These are phyloP conservation scores for Triticum monococcum DNA, from an alignment of 176 grass and related monocot genomes.

Conservation along the genomic window DNA sequence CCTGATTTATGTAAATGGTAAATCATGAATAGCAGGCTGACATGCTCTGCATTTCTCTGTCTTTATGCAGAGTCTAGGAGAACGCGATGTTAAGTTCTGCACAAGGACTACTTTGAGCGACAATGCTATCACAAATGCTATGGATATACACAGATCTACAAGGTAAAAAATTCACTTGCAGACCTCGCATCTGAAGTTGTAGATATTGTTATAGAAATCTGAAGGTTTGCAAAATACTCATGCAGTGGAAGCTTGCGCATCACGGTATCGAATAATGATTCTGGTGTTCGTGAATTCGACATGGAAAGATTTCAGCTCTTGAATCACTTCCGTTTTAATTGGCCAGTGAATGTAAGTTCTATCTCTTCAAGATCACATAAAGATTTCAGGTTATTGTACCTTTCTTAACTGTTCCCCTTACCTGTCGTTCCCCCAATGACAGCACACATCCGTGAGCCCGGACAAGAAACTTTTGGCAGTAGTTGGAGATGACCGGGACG, in stretches of 20 bases:
- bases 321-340: slow-evolving; percentile 76
- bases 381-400: not conserved
- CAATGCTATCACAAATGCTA: slow-evolving; percentile 91
- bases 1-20: not conserved
- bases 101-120: slow-evolving; percentile 76
- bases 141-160: slow-evolving; percentile 71
- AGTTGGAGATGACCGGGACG: slow-evolving; percentile 65
- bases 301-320: slow-evolving; percentile 79
- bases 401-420: slow-evolving; percentile 11
- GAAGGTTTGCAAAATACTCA: slow-evolving; percentile 24
- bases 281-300: slow-evolving; percentile 74
- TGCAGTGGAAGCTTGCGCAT: slow-evolving; percentile 68
- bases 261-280: slow-evolving; percentile 90
- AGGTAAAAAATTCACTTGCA: slow-evolving; percentile 43
- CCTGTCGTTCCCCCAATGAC: slow-evolving; percentile 3
- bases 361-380: not conserved
- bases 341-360: slow-evolving; percentile 91
- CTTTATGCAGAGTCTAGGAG: slow-evolving; percentile 53
- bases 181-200: not conserved
- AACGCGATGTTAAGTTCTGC: slow-evolving; percentile 68
- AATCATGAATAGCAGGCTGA: not conserved
- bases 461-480: slow-evolving; percentile 65
- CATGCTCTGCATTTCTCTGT: slow-evolving; percentile 15
- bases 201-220: slow-evolving; percentile 27
- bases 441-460: slow-evolving; percentile 84